Base-by-base conservation (phyloP, 441 rosid species). In the Adansonia rubrostipa region DNA sequence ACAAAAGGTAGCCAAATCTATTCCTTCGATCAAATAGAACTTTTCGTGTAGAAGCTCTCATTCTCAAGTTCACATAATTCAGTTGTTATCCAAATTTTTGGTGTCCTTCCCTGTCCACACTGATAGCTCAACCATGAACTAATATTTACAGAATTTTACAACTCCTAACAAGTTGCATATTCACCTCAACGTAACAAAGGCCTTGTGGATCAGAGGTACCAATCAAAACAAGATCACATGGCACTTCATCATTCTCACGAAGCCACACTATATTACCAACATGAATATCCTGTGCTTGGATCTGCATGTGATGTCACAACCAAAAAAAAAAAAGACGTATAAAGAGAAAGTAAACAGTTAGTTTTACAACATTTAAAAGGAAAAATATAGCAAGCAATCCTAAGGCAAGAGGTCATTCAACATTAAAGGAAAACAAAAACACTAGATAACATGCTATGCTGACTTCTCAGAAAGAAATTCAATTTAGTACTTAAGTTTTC, bases 211-310 rank as follows among this genome's bases (percentile, higher is more conserved):
- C 99, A 58, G 99, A 94, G 42, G 97, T 89, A 79, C 99, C 99
- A 70, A 96, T 82, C 88, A 96, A 80, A 85, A 93, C 98, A 82
- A 96, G 92, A 91, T 96, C 99, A 80, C 99, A 94, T 56, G 99
- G 99, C 75, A 92, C 98, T 88, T 97, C 98, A 86, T 97, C 98
- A 88, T 97, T 97, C 89, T 97, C 98, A 65, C 98, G 98, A 89
- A 97, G 92, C 99, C 99, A 97, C 61, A 97, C 95, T 76, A 94
- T 86, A 82, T 92, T 93, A 57, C 99, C 98, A 13, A 97, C 98
- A 75, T 76, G 86, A 72, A 94, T 89, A 78, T 97, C 97, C 83
- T 97, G 98, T 68, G 98, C 96, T 89, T 93, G 88, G 60, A 91
- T 88, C 99, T 97, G 84, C 81, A 87, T 80, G 75, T 53, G 54